A percentile compares a stretch with the other conserved stretches of the same genome.
These are phyloP conservation scores for Verticillium longisporum DNA, from an alignment of 2,329 filamentous ascomycete species.

Conservation along the genomic window DNA sequence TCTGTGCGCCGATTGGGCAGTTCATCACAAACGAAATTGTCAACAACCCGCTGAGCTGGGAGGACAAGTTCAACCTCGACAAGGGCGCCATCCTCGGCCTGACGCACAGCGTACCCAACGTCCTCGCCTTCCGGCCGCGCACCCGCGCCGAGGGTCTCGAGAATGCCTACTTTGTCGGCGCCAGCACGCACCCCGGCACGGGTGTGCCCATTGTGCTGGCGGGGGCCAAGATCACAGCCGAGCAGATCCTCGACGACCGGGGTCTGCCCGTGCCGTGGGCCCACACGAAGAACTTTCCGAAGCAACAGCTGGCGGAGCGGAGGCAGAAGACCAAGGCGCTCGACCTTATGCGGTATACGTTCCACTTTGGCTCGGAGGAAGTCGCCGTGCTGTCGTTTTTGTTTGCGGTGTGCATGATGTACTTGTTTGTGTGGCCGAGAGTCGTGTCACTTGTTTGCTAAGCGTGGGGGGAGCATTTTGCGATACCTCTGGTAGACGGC, in stretches of 20 bases:
- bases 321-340: conserved; percentile 4
- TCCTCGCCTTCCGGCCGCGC: conserved; percentile 57
- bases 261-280: conserved; percentile 21
- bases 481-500: background rate
- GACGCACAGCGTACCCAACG: conserved; percentile 68
- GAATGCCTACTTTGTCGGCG: conserved; percentile 64
- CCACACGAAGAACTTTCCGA: background rate
- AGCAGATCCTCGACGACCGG: conserved; percentile 33
- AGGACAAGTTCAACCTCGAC: conserved; percentile 64
- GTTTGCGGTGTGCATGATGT: background rate
- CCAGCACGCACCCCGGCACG: conserved; percentile 69
- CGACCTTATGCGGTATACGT: conserved; percentile 5
- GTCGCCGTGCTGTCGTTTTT: conserved; percentile 4
- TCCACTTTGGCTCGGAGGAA: conserved; percentile 12
- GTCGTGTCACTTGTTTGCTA: background rate
- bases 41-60: conserved; percentile 62
- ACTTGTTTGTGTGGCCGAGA: background rate
- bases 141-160: conserved; percentile 44
- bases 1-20: conserved; percentile 37
- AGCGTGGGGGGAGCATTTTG: background rate
- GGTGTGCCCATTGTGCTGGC: conserved; percentile 69
- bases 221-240: conserved; percentile 53
- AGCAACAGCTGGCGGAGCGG: background rate
- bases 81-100: conserved; percentile 68
- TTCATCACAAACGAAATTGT: conserved; percentile 54